phyloP scores from a whole-genome alignment of 1,284 basidiomycete species.

The Hypsizygus ulmarius region DNA sequence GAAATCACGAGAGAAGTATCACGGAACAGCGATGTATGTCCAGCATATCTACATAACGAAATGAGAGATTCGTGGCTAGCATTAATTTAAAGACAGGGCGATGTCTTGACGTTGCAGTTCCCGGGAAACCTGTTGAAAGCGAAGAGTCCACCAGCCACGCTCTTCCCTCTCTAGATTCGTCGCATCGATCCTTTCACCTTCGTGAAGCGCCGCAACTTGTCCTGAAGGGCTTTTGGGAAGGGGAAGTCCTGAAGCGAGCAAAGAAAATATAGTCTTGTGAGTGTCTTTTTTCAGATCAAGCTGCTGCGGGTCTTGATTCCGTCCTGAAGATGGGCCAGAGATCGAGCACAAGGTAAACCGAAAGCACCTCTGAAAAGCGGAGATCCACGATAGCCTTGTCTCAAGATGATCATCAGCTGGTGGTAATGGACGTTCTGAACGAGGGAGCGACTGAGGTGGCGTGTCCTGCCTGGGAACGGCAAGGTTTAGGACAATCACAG shows the following conservation, averaged over 20 bases:
- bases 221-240: slow-evolving; percentile 67
- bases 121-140: slow-evolving; percentile 66
- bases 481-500: slow-evolving; percentile 36
- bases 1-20: too few relatives aligned
- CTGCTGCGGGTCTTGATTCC: slow-evolving; percentile 25
- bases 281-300: slow-evolving; percentile 39
- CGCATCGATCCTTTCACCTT: neutral
- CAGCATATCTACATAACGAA: too few relatives aligned
- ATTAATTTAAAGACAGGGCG: slow-evolving; percentile 1
- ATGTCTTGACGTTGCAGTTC: slow-evolving; percentile 38
- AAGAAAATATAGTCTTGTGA: slow-evolving; percentile 46
- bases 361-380: slow-evolving; percentile 51
- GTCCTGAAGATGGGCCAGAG: slow-evolving; percentile 24
- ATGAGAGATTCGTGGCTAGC: too few relatives aligned
- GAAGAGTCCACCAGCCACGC: slow-evolving; percentile 73
- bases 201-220: slow-evolving; percentile 40
- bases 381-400: slow-evolving; percentile 37
- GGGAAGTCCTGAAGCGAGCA: slow-evolving; percentile 59
- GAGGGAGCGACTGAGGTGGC: neutral
- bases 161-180: slow-evolving; percentile 61
- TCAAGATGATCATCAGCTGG: neutral
- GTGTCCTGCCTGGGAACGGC: slow-evolving; percentile 16
- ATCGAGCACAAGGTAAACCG: slow-evolving; percentile 51
- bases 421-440: neutral
- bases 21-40: too few relatives aligned